These are phyloP conservation scores for Microbotryum intermedium DNA, from an alignment of 1,284 basidiomycete species.

Conservation along the genomic window DNA sequence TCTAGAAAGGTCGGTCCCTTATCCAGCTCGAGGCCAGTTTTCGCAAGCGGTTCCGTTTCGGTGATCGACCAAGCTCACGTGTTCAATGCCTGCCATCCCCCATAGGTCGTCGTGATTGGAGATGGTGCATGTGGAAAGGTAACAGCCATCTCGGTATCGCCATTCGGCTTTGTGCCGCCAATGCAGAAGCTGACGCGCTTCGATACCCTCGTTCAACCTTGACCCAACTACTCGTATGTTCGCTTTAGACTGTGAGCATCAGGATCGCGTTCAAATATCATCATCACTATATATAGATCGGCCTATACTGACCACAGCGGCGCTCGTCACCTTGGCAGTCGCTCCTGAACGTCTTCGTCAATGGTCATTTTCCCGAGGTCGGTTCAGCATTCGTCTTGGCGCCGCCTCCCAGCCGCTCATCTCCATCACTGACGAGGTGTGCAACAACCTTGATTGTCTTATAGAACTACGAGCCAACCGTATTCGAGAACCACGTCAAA, in stretches of 20 bases:
- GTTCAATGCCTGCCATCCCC: too few species aligned
- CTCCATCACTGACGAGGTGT: neutral
- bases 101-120: constrained; percentile 68
- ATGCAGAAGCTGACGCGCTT: too few species aligned
- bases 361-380: constrained; percentile 23
- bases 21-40: neutral
- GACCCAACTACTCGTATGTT: constrained; percentile 31
- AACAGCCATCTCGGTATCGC: too few species aligned
- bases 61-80: neutral
- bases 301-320: constrained; percentile 41
- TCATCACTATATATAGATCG: constrained; percentile 48
- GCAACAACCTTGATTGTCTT: neutral
- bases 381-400: constrained; percentile 3
- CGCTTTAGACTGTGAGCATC: neutral
- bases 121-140: constrained; percentile 78
- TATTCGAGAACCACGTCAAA: constrained; percentile 36
- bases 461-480: constrained; percentile 36
- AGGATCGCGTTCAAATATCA: too few species aligned
- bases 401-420: constrained; percentile 55
- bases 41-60: neutral
- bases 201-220: constrained; percentile 32
- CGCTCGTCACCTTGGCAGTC: constrained; percentile 39
- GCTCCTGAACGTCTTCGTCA: constrained; percentile 42
- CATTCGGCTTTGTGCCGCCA: too few species aligned
- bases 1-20: neutral